Evolutionary conservation across 2,329 filamentous ascomycete species (phyloP), one percentile per base, ranked within the genome.

Genomic region (Clonostachys rhizophaga): DNA sequence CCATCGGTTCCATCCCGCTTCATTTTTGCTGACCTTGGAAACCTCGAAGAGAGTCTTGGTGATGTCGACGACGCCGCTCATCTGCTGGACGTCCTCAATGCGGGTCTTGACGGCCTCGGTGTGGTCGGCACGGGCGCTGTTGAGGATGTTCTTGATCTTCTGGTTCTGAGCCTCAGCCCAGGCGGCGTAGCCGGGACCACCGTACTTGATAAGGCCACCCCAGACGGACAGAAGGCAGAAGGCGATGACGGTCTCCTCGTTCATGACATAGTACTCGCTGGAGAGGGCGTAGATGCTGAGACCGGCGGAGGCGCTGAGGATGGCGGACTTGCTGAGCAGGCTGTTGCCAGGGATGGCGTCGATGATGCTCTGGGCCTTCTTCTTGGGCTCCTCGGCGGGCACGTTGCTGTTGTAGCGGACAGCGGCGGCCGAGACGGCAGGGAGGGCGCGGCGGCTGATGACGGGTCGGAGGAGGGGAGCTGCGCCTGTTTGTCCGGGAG

Each of bases 251-350:
- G 91, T 88, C 80, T 99, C 94, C 81, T 99, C 94, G 78, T 99
- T 99, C 75, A 99, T 81, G 69, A 99, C 91, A 75, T 96, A 97
- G 79, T 97, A 91, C 83, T 99, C 94, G 77, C 95, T 99, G 85
- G 89, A 95, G 75, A 99, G 91, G 65, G 91, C 94, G 68, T 94
- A 95, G 70, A 95, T 82, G 64, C 89, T 91, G 61, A 95, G 74
- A 75, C 88, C 92, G 64, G 94, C 89, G 56, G 87, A 86, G 62
- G 90, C 91, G 66, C 92, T 97, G 64, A 99, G 87, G 68, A 96
- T 92, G 64, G 94, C 94, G 59, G 90, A 91, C 86, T 99, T 99
- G 72, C 90, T 95, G 67, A 95, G 76, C 56, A 96, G 78, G 66
- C 81, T 92, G 82, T 83, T 96, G 61, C 95, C 94, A 63, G 94